Evolutionary conservation across 2,329 filamentous ascomycete genomes (phyloP).

Genomic region (Verticillium tricorpus): DNA sequence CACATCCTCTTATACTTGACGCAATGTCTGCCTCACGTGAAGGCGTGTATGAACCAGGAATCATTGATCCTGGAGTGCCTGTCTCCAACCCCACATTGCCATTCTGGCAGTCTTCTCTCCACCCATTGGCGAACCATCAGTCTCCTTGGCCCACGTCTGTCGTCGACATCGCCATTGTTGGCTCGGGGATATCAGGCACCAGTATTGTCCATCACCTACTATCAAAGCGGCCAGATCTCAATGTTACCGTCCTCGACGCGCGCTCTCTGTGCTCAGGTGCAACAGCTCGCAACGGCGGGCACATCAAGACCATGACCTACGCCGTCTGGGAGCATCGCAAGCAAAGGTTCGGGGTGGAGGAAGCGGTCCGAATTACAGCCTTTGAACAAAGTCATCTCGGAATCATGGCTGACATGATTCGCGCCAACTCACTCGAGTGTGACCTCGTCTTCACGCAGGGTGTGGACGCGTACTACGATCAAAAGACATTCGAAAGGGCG

Average conservation of each 20-base stretch:
- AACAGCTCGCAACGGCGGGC: conserved; percentile 7
- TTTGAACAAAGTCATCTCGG: conserved; percentile 10
- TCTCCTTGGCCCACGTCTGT: conserved; percentile 10
- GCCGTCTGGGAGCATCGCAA: conserved; percentile 10
- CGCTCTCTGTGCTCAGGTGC: conserved; percentile 9
- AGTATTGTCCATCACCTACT: conserved; percentile 10
- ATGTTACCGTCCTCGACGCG: conserved; percentile 14
- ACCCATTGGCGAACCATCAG: conserved; percentile 4
- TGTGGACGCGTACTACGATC: conserved; percentile 11
- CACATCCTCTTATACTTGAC: not conserved
- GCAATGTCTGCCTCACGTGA: conserved; percentile 14
- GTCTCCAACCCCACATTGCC: conserved; percentile 12
- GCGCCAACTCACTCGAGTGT: conserved; percentile 5
- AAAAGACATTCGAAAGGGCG: conserved; percentile 11
- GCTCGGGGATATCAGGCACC: conserved; percentile 15
- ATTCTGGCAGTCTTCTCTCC: conserved; percentile 13
- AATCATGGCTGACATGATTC: not conserved
- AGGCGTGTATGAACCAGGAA: conserved; percentile 16
- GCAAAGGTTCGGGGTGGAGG: conserved; percentile 7
- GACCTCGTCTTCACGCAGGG: conserved; percentile 7
- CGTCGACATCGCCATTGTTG: conserved; percentile 16
- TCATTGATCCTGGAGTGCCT: conserved; percentile 15
- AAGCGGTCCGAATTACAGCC: conserved; percentile 7
- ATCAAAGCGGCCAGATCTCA: conserved; percentile 7
- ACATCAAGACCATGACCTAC: conserved; percentile 12